Base-by-base conservation (phyloP, 1,284 basidiomycete genomes). In the Boletus albobrunnescens region DNA sequence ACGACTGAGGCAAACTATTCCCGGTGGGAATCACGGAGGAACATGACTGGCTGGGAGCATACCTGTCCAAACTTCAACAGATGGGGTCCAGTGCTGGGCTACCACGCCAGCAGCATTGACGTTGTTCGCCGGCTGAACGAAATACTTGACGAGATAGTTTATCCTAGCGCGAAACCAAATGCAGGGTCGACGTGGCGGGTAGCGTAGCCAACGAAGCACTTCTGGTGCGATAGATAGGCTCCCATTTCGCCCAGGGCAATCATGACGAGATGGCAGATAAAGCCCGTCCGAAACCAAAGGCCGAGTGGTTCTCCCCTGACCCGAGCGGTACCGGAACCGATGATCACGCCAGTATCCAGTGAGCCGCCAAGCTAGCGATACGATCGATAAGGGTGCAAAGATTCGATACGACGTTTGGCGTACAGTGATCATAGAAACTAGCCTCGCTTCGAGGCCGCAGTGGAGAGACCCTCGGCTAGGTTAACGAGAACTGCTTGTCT, bases 161-260 rank as follows among this genome's bases (percentile, higher is more conserved):
- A 73, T 19, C 71, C 73, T 22, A 73, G 64, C 11, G 71, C 72
- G 47, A 77, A 75, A 13, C 71, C 72, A 42, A 73, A 69, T 2
- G 75, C 73, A 28, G 76, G 76, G 59, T 80, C 77, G 10, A 74
- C 66, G 50, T 71, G 74, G n/a, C 74, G 71, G 7, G 70, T 64
- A 3, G 71, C 69, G 50, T 73, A 72, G 3, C 71, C 71, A 36
- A 69, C 61, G 55, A 73, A 73, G 6, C 69, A 68, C 46, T 69
- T 70, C 51, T 70, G 71, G 53, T 70, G 70, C 11, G 70, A 69
- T 14, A 70, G 56, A 53, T 67, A 70, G 32, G 69, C 64, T 9
- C 61, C 52, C 64, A 71, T 73, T 53, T 73, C 68, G 1, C 69
- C 68, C 6, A 72, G 54, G 1, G 67, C 56, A 30, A 67, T 64